Conservation (phyloP, 352 stramenopile genomes). For the Phytophthora agathidicida region DNA sequence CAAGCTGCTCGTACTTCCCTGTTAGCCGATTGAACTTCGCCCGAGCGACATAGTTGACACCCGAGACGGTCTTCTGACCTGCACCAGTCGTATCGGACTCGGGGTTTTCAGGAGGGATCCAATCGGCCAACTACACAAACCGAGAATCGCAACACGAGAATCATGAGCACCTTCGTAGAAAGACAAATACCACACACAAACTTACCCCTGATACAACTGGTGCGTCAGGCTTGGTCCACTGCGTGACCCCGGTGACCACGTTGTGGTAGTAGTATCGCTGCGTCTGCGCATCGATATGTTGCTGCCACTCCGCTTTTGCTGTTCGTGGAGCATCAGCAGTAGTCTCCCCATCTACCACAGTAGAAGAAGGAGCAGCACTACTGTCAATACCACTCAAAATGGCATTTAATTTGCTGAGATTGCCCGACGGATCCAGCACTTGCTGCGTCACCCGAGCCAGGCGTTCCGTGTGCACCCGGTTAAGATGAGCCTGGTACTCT, state of each 20-base stretch:
- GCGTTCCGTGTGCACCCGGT: constrained; percentile 53
- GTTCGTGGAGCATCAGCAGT: background rate
- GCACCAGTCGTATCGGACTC: constrained; percentile 22
- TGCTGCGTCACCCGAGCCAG: constrained; percentile 64
- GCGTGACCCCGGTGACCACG: constrained; percentile 70
- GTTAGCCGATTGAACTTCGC: constrained; percentile 86
- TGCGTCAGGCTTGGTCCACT: constrained; percentile 80
- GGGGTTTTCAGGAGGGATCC: constrained; percentile 65
- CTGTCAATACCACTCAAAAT: constrained; percentile 70
- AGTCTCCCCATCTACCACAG: constrained; percentile 1
- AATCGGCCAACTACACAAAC: constrained; percentile 67
- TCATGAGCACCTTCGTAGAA: background rate
- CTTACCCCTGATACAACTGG: constrained; percentile 74
- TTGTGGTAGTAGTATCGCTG: constrained; percentile 90
- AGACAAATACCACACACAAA: constrained; percentile 1
- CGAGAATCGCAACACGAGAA: constrained; percentile 1
- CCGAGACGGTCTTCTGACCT: constrained; percentile 51
- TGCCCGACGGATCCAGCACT: constrained; percentile 71
- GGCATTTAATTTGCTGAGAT: constrained; percentile 71
- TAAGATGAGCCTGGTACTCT: constrained; percentile 79
- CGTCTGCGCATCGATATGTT: constrained; percentile 83
- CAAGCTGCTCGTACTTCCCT: constrained; percentile 75
- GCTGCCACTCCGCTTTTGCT: constrained; percentile 73
- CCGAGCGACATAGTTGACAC: constrained; percentile 64
- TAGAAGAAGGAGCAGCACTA: constrained; percentile 2